Conservation (phyloP, 2,329 filamentous ascomycete genomes). For the Scortechinia acanthostroma region DNA sequence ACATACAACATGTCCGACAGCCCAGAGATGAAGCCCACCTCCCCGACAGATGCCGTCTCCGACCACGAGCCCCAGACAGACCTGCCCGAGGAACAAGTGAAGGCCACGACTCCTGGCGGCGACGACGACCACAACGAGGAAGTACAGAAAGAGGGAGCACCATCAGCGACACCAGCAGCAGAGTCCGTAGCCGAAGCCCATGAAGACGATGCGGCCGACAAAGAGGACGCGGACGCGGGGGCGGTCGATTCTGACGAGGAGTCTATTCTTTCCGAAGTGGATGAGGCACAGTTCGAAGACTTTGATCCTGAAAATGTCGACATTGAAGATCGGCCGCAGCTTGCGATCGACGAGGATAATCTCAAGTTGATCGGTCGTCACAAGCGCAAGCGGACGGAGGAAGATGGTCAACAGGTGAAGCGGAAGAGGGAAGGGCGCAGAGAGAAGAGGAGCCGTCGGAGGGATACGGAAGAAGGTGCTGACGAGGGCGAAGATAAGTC, state of each 20-base stretch:
- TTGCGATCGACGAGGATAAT: slow-evolving; percentile 63
- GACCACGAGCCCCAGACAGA: neutral
- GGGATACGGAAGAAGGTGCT: slow-evolving; percentile 37
- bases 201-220: slow-evolving; percentile 27
- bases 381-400: slow-evolving; percentile 59
- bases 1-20: slow-evolving; percentile 23
- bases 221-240: slow-evolving; percentile 27
- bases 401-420: slow-evolving; percentile 60
- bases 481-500: slow-evolving; percentile 31
- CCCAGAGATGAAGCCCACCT: slow-evolving; percentile 11
- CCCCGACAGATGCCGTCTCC: neutral
- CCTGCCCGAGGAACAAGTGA: neutral
- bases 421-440: slow-evolving; percentile 59
- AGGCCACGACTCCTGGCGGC: neutral
- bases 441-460: slow-evolving; percentile 54
- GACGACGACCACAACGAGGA: neutral
- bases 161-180: no score
- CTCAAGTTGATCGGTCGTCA: slow-evolving; percentile 55
- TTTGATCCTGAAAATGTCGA: slow-evolving; percentile 60
- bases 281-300: slow-evolving; percentile 64
- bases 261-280: slow-evolving; percentile 53
- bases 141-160: no score
- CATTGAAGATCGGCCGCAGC: slow-evolving; percentile 48
- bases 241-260: slow-evolving; percentile 30
- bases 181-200: no score